phyloP scores from a whole-genome alignment of 192 early-diverging fungal species.

The Lunasporangiospora selenospora region DNA sequence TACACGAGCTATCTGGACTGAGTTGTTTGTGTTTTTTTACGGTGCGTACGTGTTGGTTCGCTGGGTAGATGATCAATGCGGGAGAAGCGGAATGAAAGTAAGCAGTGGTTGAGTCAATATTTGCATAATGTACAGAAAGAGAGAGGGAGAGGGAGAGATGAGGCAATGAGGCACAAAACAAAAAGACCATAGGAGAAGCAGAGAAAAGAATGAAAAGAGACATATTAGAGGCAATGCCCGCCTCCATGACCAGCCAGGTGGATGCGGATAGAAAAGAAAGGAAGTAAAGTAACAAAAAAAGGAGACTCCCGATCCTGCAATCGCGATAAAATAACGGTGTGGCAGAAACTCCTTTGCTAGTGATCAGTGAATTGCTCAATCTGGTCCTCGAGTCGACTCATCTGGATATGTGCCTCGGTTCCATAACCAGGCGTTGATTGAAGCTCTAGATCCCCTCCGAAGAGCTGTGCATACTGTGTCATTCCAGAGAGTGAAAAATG shows the following conservation, averaged over 20 bases:
- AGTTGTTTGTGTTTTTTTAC: no score
- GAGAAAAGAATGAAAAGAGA: neutral
- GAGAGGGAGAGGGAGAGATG: no score
- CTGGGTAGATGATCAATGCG: no score
- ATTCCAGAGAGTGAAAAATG: neutral
- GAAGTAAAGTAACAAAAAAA: neutral
- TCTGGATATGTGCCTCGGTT: conserved; percentile 17
- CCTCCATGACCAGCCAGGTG: no score
- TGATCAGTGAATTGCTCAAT: conserved; percentile 23
- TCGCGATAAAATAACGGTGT: no score
- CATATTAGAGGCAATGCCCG: neutral
- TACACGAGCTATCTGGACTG: no score
- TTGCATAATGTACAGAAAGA: no score
- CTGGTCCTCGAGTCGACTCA: conserved; percentile 30
- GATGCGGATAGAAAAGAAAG: neutral
- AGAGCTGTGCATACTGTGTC: conserved; percentile 34
- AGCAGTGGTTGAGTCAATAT: no score
- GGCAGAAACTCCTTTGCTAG: no score
- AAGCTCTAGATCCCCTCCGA: conserved; percentile 30
- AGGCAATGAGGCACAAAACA: neutral
- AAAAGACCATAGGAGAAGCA: neutral
- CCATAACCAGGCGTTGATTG: conserved; percentile 23
- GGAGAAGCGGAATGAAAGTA: no score
- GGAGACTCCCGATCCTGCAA: neutral
- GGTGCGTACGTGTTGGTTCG: no score